Conservation (phyloP, 129 eudicot species). For the Arctium minus region DNA sequence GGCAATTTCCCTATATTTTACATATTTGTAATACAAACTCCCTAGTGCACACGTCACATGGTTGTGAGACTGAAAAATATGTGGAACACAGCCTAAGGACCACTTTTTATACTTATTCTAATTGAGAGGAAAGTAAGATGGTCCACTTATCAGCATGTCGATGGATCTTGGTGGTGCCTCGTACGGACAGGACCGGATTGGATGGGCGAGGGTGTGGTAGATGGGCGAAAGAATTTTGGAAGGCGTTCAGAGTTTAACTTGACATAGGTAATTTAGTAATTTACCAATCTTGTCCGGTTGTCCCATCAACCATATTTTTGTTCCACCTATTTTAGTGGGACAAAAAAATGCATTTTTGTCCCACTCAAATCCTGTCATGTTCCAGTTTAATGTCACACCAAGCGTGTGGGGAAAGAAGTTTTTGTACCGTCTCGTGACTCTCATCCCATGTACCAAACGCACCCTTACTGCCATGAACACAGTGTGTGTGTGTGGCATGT, state of each 20-base stretch:
- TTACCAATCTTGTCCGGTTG: background rate
- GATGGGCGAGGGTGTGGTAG: background rate
- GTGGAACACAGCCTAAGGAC: background rate
- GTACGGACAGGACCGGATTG: background rate
- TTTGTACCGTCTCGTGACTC: too few species aligned
- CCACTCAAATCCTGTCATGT: too few species aligned
- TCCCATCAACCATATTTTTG: background rate
- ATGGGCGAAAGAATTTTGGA: background rate
- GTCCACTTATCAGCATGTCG: background rate
- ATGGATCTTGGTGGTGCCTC: background rate
- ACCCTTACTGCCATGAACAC: background rate
- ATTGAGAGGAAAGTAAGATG: background rate
- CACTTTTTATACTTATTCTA: background rate
- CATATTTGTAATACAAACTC: background rate
- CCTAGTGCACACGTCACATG: background rate
- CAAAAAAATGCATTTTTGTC: background rate
- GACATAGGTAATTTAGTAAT: background rate
- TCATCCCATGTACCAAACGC: too few species aligned
- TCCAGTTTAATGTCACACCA: too few species aligned
- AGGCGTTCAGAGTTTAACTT: background rate
- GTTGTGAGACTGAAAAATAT: background rate
- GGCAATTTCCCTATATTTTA: background rate
- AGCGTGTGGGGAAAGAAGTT: too few species aligned
- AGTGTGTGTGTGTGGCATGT: background rate
- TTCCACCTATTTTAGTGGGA: too few species aligned